phyloP scores from a whole-genome alignment of 2,329 filamentous ascomycete species.

The Aspergillus pseudoterreus region DNA sequence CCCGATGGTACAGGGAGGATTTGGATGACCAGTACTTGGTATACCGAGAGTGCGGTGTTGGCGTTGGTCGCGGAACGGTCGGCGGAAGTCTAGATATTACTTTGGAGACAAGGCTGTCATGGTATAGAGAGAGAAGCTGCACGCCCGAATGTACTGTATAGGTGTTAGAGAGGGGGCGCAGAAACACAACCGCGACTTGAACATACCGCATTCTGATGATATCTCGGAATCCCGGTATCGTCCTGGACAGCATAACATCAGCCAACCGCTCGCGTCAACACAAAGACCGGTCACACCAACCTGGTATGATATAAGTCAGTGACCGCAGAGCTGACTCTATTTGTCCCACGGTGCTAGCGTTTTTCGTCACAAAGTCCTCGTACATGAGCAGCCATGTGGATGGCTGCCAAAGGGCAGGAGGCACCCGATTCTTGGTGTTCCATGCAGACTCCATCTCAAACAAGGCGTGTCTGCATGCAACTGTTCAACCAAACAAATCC shows the following conservation, averaged over 20 bases:
- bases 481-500: background rate
- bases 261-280: conserved; percentile 5
- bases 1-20: conserved; percentile 69
- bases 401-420: conserved; percentile 31
- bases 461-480: conserved; percentile 3
- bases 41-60: conserved; percentile 60
- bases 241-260: conserved; percentile 20
- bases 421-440: conserved; percentile 25
- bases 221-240: conserved; percentile 74
- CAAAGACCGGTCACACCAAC: conserved; percentile 27
- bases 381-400: conserved; percentile 39
- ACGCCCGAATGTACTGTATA: conserved; percentile 72
- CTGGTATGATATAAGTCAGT: conserved; percentile 92
- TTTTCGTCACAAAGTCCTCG: conserved; percentile 85
- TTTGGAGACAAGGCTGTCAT: conserved; percentile 78
- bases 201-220: conserved; percentile 76
- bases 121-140: conserved; percentile 86
- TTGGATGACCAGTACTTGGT: conserved; percentile 61
- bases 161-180: conserved; percentile 3
- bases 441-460: conserved; percentile 31
- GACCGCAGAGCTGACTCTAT: conserved; percentile 91
- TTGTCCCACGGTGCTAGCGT: conserved; percentile 87
- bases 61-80: conserved; percentile 47
- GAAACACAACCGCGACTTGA: background rate
- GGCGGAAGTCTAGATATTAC: conserved; percentile 55